Evolutionary conservation across 1,284 basidiomycete genomes (phyloP), one percentile per base, ranked within the genome.

Genomic region (Cystobasidium slooffiae): DNA sequence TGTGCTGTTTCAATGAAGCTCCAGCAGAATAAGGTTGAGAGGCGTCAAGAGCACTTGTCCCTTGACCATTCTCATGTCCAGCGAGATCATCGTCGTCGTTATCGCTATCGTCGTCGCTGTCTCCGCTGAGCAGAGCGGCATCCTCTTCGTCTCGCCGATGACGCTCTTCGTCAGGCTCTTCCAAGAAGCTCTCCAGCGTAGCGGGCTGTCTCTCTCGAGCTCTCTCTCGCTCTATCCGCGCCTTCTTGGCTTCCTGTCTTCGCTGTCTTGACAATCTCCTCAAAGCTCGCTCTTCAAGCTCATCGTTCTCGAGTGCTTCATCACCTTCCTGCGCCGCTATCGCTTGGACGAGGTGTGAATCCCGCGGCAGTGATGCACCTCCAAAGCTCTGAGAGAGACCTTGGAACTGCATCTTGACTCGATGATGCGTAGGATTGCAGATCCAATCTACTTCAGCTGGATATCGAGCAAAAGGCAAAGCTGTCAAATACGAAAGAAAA

Each of bases 361-460:
- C 70, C 14, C 62, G 62, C 41, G 62, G 62, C 39, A 73, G 41
- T 3, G 56, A 62, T 18, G 69, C 58, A 39, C 59, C 58, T 9
- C 59, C 69, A 24, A 64, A 66, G 49, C 49, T 55, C 41, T 62
- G 49, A 20, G 56, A 62, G 14, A 73, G 53, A 16, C 52, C 70
- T 31, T 73, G 70, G 63, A 73, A 73, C 70, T 73, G 70, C 70
- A 73, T 73, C 18, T 16, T 58, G 69, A n/a, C 31, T 31, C 31
- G 31, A 31, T 31, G 31, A 31, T 31, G 31, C 31, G 31, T 31
- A 31, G 31, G 31, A 31, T 31, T 31, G 31, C 31, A 31, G 31
- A 31, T 31, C 63, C 39, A 44, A 22, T 43, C 59, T n/a, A 37
- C 44, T 41, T 22, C 20, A 8, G 43, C 6, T 14, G 1, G 31